Evolutionary conservation across 2,329 filamentous ascomycete genomes (phyloP).

Genomic region (Phialophora tarda): DNA sequence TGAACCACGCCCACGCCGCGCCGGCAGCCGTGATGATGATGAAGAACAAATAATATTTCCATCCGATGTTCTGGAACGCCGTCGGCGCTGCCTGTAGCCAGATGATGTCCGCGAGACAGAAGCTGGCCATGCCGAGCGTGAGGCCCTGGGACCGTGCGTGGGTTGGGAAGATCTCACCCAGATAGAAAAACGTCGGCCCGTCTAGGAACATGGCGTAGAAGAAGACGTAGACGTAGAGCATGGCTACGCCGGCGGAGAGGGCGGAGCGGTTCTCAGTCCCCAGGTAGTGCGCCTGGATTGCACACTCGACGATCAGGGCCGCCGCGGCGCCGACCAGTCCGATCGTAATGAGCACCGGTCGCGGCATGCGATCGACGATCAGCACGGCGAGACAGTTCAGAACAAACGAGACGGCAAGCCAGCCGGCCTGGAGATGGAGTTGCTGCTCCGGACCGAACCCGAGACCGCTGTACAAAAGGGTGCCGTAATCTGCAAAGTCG

Average conservation of each 20-base stretch:
- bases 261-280: conserved; percentile 42
- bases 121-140: conserved; percentile 4
- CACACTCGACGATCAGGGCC: conserved; percentile 47
- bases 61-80: conserved; percentile 2
- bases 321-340: conserved; percentile 48
- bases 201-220: conserved; percentile 46
- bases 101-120: not conserved
- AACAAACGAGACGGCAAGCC: conserved; percentile 18
- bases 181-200: conserved; percentile 5
- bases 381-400: conserved; percentile 6
- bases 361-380: conserved; percentile 19
- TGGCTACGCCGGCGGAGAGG: conserved; percentile 47
- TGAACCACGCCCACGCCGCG: not conserved
- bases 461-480: conserved; percentile 52
- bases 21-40: not conserved
- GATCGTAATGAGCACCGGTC: conserved; percentile 21
- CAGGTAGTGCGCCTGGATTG: conserved; percentile 44
- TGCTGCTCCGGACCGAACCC: conserved; percentile 47
- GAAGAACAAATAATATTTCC: conserved; percentile 5
- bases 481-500: conserved; percentile 44
- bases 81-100: conserved; percentile 7
- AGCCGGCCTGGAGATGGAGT: conserved; percentile 8
- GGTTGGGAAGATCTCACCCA: conserved; percentile 4
- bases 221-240: conserved; percentile 48
- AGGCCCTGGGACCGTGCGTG: not conserved